Evolutionary conservation across 371 early-diverging fungal species (phyloP).

Genomic region (Actinomucor elegans): DNA sequence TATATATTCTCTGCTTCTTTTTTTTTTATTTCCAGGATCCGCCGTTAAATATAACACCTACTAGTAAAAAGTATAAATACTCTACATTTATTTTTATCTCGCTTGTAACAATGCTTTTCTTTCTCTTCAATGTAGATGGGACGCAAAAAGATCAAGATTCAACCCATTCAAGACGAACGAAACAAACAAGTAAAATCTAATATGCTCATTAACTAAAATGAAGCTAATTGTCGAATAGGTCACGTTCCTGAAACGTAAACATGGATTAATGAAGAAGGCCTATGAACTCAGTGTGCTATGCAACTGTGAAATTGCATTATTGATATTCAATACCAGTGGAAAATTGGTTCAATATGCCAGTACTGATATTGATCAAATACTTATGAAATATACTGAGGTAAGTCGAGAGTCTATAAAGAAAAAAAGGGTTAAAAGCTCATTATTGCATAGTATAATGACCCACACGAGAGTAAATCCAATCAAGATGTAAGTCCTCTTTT

Average conservation of each 20-base stretch:
- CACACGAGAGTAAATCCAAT: constrained; percentile 44
- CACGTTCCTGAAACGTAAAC: constrained; percentile 96
- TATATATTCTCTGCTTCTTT: neutral
- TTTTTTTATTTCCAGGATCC: neutral
- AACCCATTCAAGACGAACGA: constrained; percentile 29
- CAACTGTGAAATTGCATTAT: constrained; percentile 93
- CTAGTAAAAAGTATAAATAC: neutral
- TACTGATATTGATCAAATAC: constrained; percentile 88
- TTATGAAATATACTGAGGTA: constrained; percentile 90
- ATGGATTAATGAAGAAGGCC: constrained; percentile 99
- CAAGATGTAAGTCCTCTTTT: constrained; percentile 43
- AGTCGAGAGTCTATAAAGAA: neutral
- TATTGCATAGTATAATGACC: constrained; percentile 31
- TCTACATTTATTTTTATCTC: neutral
- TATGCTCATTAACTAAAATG: neutral
- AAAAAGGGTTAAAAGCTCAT: neutral
- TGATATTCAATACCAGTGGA: constrained; percentile 86
- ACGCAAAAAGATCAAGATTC: constrained; percentile 35
- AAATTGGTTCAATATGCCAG: constrained; percentile 94
- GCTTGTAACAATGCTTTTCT: neutral
- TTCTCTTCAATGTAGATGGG: constrained; percentile 18
- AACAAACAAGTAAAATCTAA: constrained; percentile 25
- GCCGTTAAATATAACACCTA: too few relatives aligned
- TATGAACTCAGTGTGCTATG: constrained; percentile 96
- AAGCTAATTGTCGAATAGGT: constrained; percentile 43